Conservation (phyloP, 345 rosid species). For the Capsella bursapastoris region DNA sequence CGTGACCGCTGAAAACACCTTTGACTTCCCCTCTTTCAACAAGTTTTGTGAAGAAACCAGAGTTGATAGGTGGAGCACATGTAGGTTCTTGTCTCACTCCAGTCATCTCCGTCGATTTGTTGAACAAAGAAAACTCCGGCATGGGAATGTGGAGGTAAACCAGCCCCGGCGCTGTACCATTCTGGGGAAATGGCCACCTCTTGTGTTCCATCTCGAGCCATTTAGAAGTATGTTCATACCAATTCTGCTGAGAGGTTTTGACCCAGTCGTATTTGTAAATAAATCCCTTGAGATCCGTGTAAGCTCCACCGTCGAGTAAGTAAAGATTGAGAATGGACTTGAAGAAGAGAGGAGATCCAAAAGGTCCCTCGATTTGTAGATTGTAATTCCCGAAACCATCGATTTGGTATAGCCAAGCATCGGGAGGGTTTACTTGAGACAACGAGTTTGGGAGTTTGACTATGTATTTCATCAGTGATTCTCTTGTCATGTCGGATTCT, state of each 20-base stretch:
- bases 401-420: constrained; percentile 45
- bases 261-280: constrained; percentile 68
- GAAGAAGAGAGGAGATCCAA: constrained; percentile 67
- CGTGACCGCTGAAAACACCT: constrained; percentile 90
- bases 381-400: constrained; percentile 97
- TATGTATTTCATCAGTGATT: constrained; percentile 80
- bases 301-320: constrained; percentile 85
- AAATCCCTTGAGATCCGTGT: constrained; percentile 63
- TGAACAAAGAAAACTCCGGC: constrained; percentile 72
- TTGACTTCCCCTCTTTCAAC: constrained; percentile 81
- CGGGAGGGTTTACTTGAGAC: constrained; percentile 73
- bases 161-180: constrained; percentile 80
- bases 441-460: constrained; percentile 64
- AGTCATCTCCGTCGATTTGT: constrained; percentile 56
- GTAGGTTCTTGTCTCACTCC: constrained; percentile 79
- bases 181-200: constrained; percentile 62
- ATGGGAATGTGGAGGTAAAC: constrained; percentile 89
- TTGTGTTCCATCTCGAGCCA: constrained; percentile 67
- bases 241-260: constrained; percentile 81
- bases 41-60: constrained; percentile 87
- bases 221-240: constrained; percentile 81
- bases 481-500: constrained; percentile 77
- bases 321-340: constrained; percentile 86
- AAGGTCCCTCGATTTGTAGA: constrained; percentile 71
- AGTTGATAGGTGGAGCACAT: constrained; percentile 73